These are phyloP conservation scores for Suillus spraguei DNA, from an alignment of 768 basidiomycete genomes.

Conservation along the genomic window DNA sequence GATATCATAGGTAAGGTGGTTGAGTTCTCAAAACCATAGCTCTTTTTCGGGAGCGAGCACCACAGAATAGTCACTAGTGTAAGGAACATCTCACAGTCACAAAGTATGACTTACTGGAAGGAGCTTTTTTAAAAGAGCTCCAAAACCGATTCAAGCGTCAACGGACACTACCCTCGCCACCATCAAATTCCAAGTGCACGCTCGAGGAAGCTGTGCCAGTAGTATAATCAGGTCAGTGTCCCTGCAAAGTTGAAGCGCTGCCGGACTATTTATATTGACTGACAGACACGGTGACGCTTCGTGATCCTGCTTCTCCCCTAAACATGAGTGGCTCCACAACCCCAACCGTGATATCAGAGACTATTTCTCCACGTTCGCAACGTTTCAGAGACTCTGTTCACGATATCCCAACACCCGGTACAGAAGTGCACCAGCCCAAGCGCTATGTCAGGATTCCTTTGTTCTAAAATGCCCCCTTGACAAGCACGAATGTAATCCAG, in stretches of 20 bases:
- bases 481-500: conserved; percentile 16
- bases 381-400: conserved; percentile 48
- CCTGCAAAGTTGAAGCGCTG: too few species aligned
- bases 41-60: background rate
- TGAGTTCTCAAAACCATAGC: background rate
- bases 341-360: too few species aligned
- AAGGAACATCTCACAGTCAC: background rate
- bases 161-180: background rate
- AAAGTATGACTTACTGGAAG: background rate
- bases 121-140: background rate
- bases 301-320: too few species aligned
- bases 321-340: too few species aligned
- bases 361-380: conserved; percentile 23
- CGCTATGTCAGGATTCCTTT: conserved; percentile 42
- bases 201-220: background rate
- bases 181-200: background rate
- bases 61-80: background rate
- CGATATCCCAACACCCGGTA: conserved; percentile 49
- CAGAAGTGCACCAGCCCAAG: conserved; percentile 34
- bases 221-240: too few species aligned
- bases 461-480: background rate
- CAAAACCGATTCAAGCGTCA: background rate
- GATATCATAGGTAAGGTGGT: background rate
- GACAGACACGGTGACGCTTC: too few species aligned
- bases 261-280: too few species aligned